Evolutionary conservation across 208 protist genomes (phyloP), one percentile per base, ranked within the genome.

Genomic region (Acanthamoeba castellanii): DNA sequence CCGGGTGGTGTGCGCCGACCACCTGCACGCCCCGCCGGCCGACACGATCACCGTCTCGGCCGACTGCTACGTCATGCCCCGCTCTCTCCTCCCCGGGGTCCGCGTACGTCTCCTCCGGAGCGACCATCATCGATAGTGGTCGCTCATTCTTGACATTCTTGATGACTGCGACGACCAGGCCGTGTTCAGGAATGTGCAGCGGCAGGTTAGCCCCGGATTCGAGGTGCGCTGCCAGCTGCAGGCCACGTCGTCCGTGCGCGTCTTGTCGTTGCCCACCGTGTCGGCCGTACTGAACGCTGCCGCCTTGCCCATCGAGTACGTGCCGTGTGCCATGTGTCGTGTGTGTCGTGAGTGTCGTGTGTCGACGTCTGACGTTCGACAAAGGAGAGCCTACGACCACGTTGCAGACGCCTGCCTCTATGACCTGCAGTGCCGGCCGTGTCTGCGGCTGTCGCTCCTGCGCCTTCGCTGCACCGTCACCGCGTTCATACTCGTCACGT

Each of bases 221-320:
- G 78, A 85, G 78, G 45, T 85, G 25, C 47, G 45, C 25, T 52
- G 78, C 78, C 78, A 85, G 27, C 45, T 84, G 45, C 78, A 85
- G 47, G 47, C 45, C 30, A 16, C 37, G 37, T 85, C 78, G 9
- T 85, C 78, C 6, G 25, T 85, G 6, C 78, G 78, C 45, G 45
- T 85, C 18, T 20, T 85, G 30, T 85, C 34, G 8, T 16, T 50
- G 47, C 78, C 78, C 6, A 34, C 34, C 11, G 7, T 45, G 78
- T 85, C 78, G 61, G 45, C 45, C 45, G 45, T 9, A 70, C n/a
- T 70, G 61, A 0, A 7, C 61, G 11, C n/a, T 22, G 61, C 61
- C 20, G 61, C 61, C 20, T 70, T 70, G 25, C n/a, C 70, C 34
- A 20, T 81, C 70, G 30, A n/a, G 59, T 68, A 68, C 59, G 59